Evolutionary conservation across 2,329 filamentous ascomycete species (phyloP), one percentile per base, ranked within the genome.

Genomic region (Sclerotiophoma versabilis): DNA sequence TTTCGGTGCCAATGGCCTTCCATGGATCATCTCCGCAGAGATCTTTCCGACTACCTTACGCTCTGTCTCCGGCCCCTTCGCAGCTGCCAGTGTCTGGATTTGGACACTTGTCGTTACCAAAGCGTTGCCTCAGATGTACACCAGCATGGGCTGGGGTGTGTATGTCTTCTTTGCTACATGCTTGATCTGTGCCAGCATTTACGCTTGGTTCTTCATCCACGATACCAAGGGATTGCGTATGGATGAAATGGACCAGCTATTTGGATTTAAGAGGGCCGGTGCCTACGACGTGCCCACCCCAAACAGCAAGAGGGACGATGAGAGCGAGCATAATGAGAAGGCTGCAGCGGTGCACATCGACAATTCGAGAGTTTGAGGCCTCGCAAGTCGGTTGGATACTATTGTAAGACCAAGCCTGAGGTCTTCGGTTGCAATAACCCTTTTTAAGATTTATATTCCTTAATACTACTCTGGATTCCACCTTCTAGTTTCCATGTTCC

Each of bases 1-100:
- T 6, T 48, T 53, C 12, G 43, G 36, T 5, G 44, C 50, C 4
- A 90, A 90, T 69, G 87, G 87, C 2, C 89, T 87, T 0, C 88
- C 88, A 0, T 92, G 89, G 89, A 87, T 92, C 26, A 76, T 90
- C 66, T 90, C 90, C 77, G 73, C 71, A 0, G 88, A 92, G 74
- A 91, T 92, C 80, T 92, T 91, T 72, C 85, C 88, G 66, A 83
- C 86, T 58, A 88, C 87, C 73, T 84, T 85, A 17, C 81, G 87
- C 4, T 65, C 51, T 2, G 36, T 54, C 48, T 43, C 46, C 91
- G 1, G 51, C 4, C 51, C 89, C n/a, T 87, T 82, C 38, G 88
- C 89, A 0, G 84, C 87, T 0, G 85, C 85, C 10, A 88, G 84
- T 76, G 90, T 91, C 74, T 91, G 88, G 88, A 81, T 87, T 65